Percentiles rank a stretch among this genome's conserved stretches.
Conservation (phyloP, 305 asterid species). For the Ilex paraguariensis region DNA sequence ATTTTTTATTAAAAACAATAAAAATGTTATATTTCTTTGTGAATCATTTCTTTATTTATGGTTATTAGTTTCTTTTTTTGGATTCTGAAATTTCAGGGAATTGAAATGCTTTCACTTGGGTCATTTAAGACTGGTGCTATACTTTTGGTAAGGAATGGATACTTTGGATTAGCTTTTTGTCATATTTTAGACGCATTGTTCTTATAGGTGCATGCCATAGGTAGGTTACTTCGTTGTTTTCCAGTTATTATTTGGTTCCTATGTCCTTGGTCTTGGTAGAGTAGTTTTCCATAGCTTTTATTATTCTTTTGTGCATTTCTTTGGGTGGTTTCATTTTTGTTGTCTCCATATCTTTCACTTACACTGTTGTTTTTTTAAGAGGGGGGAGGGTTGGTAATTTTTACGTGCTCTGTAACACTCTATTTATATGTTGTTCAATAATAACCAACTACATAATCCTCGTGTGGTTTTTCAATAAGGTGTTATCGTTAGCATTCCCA, state of each 20-base stretch:
- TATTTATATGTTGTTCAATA: too few relatives aligned
- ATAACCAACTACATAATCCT: too few relatives aligned
- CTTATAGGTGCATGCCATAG: background rate
- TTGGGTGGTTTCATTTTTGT: background rate
- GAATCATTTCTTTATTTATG: too few relatives aligned
- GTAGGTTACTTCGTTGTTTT: background rate
- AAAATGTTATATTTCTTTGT: too few relatives aligned
- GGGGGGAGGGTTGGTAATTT: too few relatives aligned
- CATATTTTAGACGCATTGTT: background rate
- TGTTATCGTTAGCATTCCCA: too few relatives aligned
- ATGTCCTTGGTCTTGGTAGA: background rate
- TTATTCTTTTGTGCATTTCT: too few relatives aligned
- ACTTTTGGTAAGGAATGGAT: constrained; percentile 60
- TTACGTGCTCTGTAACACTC: too few relatives aligned
- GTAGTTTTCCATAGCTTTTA: background rate
- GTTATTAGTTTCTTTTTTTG: constrained; percentile 4
- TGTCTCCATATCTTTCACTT: too few relatives aligned
- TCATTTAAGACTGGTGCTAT: constrained; percentile 96
- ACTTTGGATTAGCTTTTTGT: background rate
- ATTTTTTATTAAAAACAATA: too few relatives aligned
- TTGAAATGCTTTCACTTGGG: constrained; percentile 99
- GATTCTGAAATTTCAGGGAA: constrained; percentile 48
- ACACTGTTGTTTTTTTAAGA: too few relatives aligned
- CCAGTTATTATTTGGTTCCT: background rate
- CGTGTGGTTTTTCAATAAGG: too few relatives aligned